Conservation (phyloP, 108 stramenopile genomes). For the Mediolabrus comicus region DNA sequence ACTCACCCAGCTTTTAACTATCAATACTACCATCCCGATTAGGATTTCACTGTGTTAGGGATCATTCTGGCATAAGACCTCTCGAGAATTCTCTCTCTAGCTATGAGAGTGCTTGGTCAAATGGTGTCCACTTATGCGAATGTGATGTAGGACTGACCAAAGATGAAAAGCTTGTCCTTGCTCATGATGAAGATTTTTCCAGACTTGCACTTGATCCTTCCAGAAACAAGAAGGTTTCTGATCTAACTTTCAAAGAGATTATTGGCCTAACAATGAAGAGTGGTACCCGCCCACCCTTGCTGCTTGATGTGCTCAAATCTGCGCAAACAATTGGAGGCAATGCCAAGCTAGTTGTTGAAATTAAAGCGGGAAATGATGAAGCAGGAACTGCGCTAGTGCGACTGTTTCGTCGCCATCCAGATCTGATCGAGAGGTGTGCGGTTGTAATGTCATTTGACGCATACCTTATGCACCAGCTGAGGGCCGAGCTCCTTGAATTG, state of each 20-base stretch:
- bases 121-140: slow-evolving; percentile 73
- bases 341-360: slow-evolving; percentile 66
- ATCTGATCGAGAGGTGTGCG: slow-evolving; percentile 55
- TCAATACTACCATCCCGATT: background rate
- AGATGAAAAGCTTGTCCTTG: slow-evolving; percentile 75
- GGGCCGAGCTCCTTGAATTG: slow-evolving; percentile 45
- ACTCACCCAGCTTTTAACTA: background rate
- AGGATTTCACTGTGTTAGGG: slow-evolving; percentile 64
- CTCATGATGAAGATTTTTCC: slow-evolving; percentile 71
- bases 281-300: slow-evolving; percentile 66
- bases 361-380: slow-evolving; percentile 73
- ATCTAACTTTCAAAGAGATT: slow-evolving; percentile 72
- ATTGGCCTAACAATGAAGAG: slow-evolving; percentile 64
- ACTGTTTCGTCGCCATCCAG: slow-evolving; percentile 62
- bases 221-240: slow-evolving; percentile 46
- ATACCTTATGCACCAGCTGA: slow-evolving; percentile 65
- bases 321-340: slow-evolving; percentile 64
- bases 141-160: slow-evolving; percentile 80
- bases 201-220: slow-evolving; percentile 61
- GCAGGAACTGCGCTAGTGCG: slow-evolving; percentile 66
- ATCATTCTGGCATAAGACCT: slow-evolving; percentile 59
- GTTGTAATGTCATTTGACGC: slow-evolving; percentile 80
- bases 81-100: slow-evolving; percentile 71
- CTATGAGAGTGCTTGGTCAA: slow-evolving; percentile 74
- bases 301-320: slow-evolving; percentile 69